These are phyloP conservation scores for Alternaria arborescens DNA, from an alignment of 2,329 filamentous ascomycete genomes.

Conservation along the genomic window DNA sequence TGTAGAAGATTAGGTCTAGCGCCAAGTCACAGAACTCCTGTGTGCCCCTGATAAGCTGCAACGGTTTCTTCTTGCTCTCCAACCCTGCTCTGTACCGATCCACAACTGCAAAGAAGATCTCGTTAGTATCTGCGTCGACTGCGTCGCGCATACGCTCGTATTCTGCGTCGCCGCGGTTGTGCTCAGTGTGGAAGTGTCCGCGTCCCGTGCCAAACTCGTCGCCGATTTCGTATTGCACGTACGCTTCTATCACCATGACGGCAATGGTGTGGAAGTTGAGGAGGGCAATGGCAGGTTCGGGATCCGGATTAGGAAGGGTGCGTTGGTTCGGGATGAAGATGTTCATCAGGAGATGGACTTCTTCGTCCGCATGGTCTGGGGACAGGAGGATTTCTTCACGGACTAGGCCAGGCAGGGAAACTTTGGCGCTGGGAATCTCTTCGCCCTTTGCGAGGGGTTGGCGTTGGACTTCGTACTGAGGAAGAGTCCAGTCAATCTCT, in stretches of 20 bases:
- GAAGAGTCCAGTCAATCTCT: conserved; percentile 30
- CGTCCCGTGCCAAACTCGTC: conserved; percentile 29
- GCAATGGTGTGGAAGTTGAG: conserved; percentile 48
- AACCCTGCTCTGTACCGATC: conserved; percentile 45
- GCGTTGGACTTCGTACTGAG: conserved; percentile 25
- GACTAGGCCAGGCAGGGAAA: conserved; percentile 51
- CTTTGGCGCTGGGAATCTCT: conserved; percentile 33
- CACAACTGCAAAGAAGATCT: conserved; percentile 44
- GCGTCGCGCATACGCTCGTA: conserved; percentile 19
- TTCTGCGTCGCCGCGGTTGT: conserved; percentile 9
- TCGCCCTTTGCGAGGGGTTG: conserved; percentile 17
- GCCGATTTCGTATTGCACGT: conserved; percentile 35
- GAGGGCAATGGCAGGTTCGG: conserved; percentile 30
- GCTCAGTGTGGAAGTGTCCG: conserved; percentile 16
- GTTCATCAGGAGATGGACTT: conserved; percentile 36
- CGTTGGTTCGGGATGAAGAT: conserved; percentile 43
- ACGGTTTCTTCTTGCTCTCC: conserved; percentile 21
- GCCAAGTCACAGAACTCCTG: conserved; percentile 48
- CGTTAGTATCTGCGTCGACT: conserved; percentile 30
- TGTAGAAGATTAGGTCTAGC: conserved; percentile 40
- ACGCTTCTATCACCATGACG: conserved; percentile 43
- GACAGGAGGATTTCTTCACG: conserved; percentile 42
- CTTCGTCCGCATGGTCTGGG: conserved; percentile 33
- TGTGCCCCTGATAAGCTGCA: conserved; percentile 33
- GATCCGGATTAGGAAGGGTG: conserved; percentile 26